Percentiles rank a stretch among this genome's conserved stretches.
Conservation (phyloP, 2,329 filamentous ascomycete species). For the Aspergillus aculeatus region DNA sequence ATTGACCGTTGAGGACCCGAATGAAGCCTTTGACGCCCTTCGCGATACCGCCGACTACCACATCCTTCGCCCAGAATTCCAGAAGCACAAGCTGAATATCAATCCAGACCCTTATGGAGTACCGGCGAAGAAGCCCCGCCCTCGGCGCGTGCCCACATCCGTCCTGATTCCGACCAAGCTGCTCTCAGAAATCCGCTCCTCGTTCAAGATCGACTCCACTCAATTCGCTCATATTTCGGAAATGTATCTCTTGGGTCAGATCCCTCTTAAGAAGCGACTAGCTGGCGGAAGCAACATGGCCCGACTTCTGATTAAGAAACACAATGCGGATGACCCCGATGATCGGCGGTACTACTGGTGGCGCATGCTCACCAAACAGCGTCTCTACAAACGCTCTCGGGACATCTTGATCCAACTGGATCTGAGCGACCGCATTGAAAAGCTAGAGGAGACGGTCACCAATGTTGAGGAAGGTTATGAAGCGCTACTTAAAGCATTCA, state of each 20-base stretch:
- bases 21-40: slow-evolving; percentile 64
- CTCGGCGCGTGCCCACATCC: slow-evolving; percentile 49
- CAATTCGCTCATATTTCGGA: slow-evolving; percentile 64
- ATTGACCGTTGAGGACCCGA: slow-evolving; percentile 92
- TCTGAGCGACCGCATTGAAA: slow-evolving; percentile 55
- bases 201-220: slow-evolving; percentile 59
- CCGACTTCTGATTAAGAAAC: slow-evolving; percentile 49
- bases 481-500: slow-evolving; percentile 49
- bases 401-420: slow-evolving; percentile 62
- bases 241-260: slow-evolving; percentile 60
- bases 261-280: slow-evolving; percentile 51
- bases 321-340: slow-evolving; percentile 50
- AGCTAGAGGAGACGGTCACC: slow-evolving; percentile 58
- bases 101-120: slow-evolving; percentile 43
- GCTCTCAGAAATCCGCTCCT: slow-evolving; percentile 50
- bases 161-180: slow-evolving; percentile 53
- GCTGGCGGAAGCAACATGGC: slow-evolving; percentile 51
- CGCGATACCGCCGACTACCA: slow-evolving; percentile 62
- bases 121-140: slow-evolving; percentile 35
- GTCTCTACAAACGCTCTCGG: slow-evolving; percentile 60
- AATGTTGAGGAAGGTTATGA: slow-evolving; percentile 61
- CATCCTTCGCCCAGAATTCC: slow-evolving; percentile 53
- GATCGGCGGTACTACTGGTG: slow-evolving; percentile 65
- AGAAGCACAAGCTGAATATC: slow-evolving; percentile 49
- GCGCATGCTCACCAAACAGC: slow-evolving; percentile 62